Conservation (phyloP, 2,329 filamentous ascomycete genomes). For the Cladophialophora chaetospira region DNA sequence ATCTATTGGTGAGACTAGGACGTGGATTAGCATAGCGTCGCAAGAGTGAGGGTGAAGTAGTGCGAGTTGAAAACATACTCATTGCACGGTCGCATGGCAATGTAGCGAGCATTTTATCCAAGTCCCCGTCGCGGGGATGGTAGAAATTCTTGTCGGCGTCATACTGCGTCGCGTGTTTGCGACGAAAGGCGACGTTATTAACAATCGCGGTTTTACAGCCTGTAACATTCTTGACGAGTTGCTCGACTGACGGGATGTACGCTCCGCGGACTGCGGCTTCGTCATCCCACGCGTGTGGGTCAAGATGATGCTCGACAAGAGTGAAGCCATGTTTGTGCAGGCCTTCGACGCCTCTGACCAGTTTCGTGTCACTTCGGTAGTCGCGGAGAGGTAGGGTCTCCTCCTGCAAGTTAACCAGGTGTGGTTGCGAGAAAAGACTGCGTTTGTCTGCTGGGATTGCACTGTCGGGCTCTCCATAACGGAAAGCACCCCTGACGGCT, state of each 20-base stretch:
- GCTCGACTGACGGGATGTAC: neutral
- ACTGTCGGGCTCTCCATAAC: neutral
- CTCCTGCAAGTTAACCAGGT: neutral
- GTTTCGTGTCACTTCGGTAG: neutral
- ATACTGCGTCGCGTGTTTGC: neutral
- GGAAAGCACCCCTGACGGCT: neutral
- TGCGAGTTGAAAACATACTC: neutral
- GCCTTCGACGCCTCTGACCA: neutral
- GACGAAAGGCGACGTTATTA: slow-evolving; percentile 4
- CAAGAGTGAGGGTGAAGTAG: neutral
- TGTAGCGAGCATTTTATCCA: neutral
- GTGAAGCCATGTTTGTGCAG: slow-evolving; percentile 6
- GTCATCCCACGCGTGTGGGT: neutral
- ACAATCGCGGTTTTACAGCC: neutral
- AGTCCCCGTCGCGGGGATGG: neutral
- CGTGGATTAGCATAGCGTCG: too few relatives aligned
- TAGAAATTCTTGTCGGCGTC: neutral
- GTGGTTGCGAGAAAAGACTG: neutral
- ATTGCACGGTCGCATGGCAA: neutral
- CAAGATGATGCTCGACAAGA: neutral
- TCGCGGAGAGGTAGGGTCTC: slow-evolving; percentile 1
- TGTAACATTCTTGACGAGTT: neutral
- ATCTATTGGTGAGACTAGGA: neutral
- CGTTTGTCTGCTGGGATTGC: neutral
- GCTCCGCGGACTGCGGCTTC: neutral